Conservation (phyloP, 2,329 filamentous ascomycete species). For the Ophiostoma montium region DNA sequence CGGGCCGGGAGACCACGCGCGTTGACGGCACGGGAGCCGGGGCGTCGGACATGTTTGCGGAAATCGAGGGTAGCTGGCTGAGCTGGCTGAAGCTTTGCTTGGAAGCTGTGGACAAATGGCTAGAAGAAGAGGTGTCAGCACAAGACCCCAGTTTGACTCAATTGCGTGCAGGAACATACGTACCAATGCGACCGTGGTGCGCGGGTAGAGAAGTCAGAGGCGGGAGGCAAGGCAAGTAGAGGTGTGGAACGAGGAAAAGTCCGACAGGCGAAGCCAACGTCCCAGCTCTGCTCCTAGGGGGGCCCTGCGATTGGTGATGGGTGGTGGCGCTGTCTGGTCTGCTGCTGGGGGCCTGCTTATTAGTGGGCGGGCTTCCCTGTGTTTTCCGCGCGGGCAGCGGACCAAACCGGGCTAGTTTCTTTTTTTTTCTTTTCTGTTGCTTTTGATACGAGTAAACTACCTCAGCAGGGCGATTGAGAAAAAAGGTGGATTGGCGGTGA, state of each 20-base stretch:
- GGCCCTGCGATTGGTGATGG: no score
- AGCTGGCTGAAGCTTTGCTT: background rate
- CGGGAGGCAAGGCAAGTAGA: background rate
- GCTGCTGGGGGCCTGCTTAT: no score
- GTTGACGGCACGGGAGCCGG: constrained; percentile 40
- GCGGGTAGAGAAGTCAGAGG: background rate
- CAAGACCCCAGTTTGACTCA: no score
- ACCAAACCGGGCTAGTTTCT: constrained; percentile 11
- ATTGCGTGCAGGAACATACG: no score
- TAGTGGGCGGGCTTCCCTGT: no score
- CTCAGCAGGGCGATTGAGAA: background rate
- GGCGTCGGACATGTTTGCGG: constrained; percentile 42
- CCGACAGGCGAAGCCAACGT: no score
- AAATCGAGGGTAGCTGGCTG: constrained; percentile 13
- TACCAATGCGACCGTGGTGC: no score
- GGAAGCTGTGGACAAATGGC: background rate
- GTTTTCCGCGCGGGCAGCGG: constrained; percentile 1
- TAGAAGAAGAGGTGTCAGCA: no score
- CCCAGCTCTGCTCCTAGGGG: no score
- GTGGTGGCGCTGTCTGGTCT: no score
- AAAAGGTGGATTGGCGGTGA: constrained; percentile 3
- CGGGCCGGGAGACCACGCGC: constrained; percentile 60
- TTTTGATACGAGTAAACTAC: no score
- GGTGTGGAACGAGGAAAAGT: background rate
- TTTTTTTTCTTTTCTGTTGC: background rate